These are phyloP conservation scores for Lecanicillium sp. DNA, from an alignment of 2,329 filamentous ascomycete species.

Conservation along the genomic window DNA sequence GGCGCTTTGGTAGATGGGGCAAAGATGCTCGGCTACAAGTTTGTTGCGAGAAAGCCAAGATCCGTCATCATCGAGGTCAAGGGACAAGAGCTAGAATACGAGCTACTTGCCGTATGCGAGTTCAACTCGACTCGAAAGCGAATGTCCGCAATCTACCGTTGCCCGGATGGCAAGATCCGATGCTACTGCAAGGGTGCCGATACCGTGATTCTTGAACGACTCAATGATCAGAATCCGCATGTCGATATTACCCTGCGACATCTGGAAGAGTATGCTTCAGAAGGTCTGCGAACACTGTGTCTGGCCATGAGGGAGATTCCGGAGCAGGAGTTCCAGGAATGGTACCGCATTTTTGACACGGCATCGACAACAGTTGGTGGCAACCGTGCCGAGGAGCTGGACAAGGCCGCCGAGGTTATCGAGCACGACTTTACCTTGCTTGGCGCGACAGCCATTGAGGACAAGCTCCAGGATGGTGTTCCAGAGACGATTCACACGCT, in stretches of 20 bases:
- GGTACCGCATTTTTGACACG: constrained; percentile 78
- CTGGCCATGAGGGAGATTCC: constrained; percentile 89
- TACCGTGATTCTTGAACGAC: constrained; percentile 90
- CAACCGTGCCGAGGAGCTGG: constrained; percentile 86
- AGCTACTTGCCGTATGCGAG: constrained; percentile 92
- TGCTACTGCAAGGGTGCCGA: constrained; percentile 96
- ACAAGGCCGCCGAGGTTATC: constrained; percentile 94
- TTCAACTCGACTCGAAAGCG: constrained; percentile 92
- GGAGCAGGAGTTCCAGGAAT: constrained; percentile 81
- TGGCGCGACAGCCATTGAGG: constrained; percentile 94
- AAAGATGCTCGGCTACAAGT: constrained; percentile 76
- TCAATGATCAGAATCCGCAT: constrained; percentile 74
- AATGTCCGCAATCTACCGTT: constrained; percentile 96
- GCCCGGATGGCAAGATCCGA: constrained; percentile 89
- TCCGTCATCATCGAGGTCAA: constrained; percentile 76
- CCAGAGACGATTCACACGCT: constrained; percentile 97
- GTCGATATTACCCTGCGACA: constrained; percentile 88
- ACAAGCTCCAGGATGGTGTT: constrained; percentile 92
- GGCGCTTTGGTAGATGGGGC: constrained; percentile 94
- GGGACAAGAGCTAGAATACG: constrained; percentile 71
- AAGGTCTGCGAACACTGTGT: constrained; percentile 90
- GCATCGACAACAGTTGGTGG: constrained; percentile 86
- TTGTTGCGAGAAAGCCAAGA: constrained; percentile 81
- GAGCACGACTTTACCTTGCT: constrained; percentile 87
- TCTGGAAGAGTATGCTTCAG: constrained; percentile 96